Percentiles rank a stretch among this genome's conserved stretches.
These are phyloP conservation scores for Rhizodiscina lignyota DNA, from an alignment of 495 filamentous ascomycete species.

Conservation along the genomic window DNA sequence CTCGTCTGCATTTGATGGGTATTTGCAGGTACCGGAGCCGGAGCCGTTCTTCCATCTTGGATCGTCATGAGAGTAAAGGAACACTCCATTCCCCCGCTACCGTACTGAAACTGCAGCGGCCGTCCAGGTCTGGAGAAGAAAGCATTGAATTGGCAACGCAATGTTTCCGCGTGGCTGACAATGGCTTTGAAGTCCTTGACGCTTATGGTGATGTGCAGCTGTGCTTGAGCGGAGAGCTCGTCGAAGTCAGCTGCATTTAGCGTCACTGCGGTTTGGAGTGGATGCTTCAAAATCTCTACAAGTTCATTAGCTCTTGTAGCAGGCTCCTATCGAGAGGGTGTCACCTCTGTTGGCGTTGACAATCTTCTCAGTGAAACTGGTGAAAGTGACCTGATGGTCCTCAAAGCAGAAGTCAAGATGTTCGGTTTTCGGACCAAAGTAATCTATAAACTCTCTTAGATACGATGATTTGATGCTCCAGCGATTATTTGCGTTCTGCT, in stretches of 20 bases:
- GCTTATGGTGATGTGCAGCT: conserved; percentile 73
- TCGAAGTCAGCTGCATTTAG: conserved; percentile 80
- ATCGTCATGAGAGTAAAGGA: conserved; percentile 87
- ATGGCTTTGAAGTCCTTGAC: conserved; percentile 93
- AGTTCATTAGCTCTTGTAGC: neutral
- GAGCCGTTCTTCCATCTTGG: conserved; percentile 7
- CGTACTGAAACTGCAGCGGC: conserved; percentile 72
- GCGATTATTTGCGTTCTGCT: conserved; percentile 44
- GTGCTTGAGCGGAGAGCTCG: conserved; percentile 57
- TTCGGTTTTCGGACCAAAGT: conserved; percentile 82
- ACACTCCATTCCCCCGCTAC: conserved; percentile 52
- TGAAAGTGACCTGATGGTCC: conserved; percentile 55
- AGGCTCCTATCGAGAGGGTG: too few species aligned
- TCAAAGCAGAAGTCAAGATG: conserved; percentile 78
- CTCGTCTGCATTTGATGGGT: too few species aligned
- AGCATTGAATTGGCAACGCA: conserved; percentile 54
- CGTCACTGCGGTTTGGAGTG: conserved; percentile 80
- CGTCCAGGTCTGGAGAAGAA: conserved; percentile 63
- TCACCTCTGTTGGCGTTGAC: conserved; percentile 57
- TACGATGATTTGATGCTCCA: conserved; percentile 66
- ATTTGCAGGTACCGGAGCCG: conserved; percentile 3
- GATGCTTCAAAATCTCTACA: conserved; percentile 77
- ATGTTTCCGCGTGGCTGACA: conserved; percentile 64
- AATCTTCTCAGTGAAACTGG: conserved; percentile 88
- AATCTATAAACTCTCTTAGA: conserved; percentile 71